Conservation (phyloP, 1,284 basidiomycete genomes). For the Tranzscheliella williamsii region DNA sequence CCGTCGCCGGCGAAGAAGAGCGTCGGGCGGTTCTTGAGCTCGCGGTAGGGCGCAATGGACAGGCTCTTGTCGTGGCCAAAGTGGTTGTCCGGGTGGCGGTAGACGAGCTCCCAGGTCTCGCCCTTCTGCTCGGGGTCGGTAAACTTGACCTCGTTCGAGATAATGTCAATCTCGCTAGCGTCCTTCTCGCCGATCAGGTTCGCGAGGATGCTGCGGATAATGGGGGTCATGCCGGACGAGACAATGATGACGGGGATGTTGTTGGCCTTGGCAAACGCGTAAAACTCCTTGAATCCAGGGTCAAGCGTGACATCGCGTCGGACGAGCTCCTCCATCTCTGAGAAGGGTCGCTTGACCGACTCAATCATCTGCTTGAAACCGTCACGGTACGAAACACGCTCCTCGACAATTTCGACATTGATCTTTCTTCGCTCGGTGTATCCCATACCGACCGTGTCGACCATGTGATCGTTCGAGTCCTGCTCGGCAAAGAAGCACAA, state of each 20-base stretch:
- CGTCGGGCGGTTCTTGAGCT: slow-evolving; percentile 53
- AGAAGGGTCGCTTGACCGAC: slow-evolving; percentile 54
- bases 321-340: slow-evolving; percentile 57
- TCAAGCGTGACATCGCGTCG: slow-evolving; percentile 56
- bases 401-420: slow-evolving; percentile 58
- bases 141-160: slow-evolving; percentile 60
- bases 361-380: slow-evolving; percentile 59
- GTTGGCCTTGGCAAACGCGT: slow-evolving; percentile 56
- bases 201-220: slow-evolving; percentile 57
- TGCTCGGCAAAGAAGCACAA: slow-evolving; percentile 3
- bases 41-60: slow-evolving; percentile 56
- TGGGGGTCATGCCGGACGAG: slow-evolving; percentile 59
- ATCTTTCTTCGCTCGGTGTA: slow-evolving; percentile 60
- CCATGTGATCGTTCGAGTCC: slow-evolving; percentile 61
- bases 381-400: slow-evolving; percentile 56
- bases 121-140: slow-evolving; percentile 57
- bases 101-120: slow-evolving; percentile 56
- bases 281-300: slow-evolving; percentile 61
- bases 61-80: slow-evolving; percentile 60
- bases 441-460: slow-evolving; percentile 59
- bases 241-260: slow-evolving; percentile 59
- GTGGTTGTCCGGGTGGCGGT: slow-evolving; percentile 59
- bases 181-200: slow-evolving; percentile 60
- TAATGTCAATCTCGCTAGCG: slow-evolving; percentile 57
- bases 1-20: slow-evolving; percentile 61